Conservation (phyloP, 306 rosid genomes). For the Quercus suber region DNA sequence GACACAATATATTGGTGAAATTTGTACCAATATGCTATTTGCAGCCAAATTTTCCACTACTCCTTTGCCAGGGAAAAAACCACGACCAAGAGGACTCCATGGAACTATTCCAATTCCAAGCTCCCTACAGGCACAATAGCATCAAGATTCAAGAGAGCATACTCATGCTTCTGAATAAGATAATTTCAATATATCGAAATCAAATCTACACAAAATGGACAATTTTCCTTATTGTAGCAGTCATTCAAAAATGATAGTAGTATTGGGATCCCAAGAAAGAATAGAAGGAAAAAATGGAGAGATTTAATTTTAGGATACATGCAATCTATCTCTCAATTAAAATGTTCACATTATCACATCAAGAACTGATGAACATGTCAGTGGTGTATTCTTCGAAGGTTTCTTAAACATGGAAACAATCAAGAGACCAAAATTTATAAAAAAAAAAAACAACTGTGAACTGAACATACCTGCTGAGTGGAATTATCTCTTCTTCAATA, state of each 20-base stretch:
- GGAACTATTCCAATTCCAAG: constrained; percentile 81
- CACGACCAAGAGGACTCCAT: constrained; percentile 77
- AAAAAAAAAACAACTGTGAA: background rate
- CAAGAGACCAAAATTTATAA: background rate
- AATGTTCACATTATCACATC: background rate
- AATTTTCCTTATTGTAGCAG: no score
- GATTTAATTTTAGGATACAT: no score
- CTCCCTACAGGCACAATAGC: constrained; percentile 39
- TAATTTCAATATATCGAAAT: no score
- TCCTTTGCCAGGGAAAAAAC: constrained; percentile 71
- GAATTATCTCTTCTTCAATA: constrained; percentile 61
- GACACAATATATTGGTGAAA: background rate
- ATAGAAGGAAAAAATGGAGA: no score
- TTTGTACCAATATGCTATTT: constrained; percentile 40
- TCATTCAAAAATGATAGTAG: no score
- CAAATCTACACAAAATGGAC: no score
- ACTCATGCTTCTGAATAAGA: no score
- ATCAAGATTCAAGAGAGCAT: background rate
- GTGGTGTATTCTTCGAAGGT: background rate
- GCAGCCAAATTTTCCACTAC: constrained; percentile 45
- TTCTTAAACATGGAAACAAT: background rate
- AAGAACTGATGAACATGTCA: background rate
- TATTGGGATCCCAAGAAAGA: no score
- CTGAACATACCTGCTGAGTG: constrained; percentile 56
- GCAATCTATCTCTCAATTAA: no score